These are phyloP conservation scores for Moringa oleifera DNA, from an alignment of 345 rosid genomes.

Conservation along the genomic window DNA sequence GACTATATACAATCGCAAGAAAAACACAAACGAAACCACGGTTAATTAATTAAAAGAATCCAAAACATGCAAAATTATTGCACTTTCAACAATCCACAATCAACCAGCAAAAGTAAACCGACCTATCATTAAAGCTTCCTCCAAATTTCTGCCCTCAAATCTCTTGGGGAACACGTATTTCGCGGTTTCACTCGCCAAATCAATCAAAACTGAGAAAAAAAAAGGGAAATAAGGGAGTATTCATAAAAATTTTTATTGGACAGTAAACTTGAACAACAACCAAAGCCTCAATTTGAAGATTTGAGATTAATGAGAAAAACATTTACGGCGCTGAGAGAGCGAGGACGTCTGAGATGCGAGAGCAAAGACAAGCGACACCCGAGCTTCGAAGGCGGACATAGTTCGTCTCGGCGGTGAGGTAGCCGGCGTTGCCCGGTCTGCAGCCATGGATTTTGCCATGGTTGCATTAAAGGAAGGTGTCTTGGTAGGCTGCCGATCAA, in stretches of 20 bases:
- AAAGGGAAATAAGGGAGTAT: slow-evolving; percentile 5
- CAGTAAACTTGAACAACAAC: not conserved
- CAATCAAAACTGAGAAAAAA: slow-evolving; percentile 51
- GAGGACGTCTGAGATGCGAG: slow-evolving; percentile 70
- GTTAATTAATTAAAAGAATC: not conserved
- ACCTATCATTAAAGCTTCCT: slow-evolving; percentile 94
- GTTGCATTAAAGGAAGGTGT: slow-evolving; percentile 17
- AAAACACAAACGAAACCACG: not conserved
- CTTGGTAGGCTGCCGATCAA: slow-evolving; percentile 4
- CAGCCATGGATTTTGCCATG: slow-evolving; percentile 28
- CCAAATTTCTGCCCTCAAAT: slow-evolving; percentile 55
- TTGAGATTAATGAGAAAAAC: slow-evolving; percentile 17
- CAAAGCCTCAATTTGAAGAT: not conserved
- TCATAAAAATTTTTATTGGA: too few species aligned
- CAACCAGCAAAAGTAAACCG: not conserved
- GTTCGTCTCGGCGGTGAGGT: slow-evolving; percentile 34
- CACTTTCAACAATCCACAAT: not conserved
- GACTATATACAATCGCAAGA: slow-evolving; percentile 28
- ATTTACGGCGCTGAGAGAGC: slow-evolving; percentile 77
- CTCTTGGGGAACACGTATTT: slow-evolving; percentile 78
- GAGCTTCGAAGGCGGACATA: slow-evolving; percentile 58
- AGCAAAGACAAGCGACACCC: slow-evolving; percentile 75
- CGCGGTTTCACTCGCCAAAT: slow-evolving; percentile 62
- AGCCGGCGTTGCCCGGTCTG: slow-evolving; percentile 20
- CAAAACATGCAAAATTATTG: not conserved